Evolutionary conservation across 345 rosid species (phyloP), one percentile per base, ranked within the genome.

Genomic region (Rhizophora apiculata): DNA sequence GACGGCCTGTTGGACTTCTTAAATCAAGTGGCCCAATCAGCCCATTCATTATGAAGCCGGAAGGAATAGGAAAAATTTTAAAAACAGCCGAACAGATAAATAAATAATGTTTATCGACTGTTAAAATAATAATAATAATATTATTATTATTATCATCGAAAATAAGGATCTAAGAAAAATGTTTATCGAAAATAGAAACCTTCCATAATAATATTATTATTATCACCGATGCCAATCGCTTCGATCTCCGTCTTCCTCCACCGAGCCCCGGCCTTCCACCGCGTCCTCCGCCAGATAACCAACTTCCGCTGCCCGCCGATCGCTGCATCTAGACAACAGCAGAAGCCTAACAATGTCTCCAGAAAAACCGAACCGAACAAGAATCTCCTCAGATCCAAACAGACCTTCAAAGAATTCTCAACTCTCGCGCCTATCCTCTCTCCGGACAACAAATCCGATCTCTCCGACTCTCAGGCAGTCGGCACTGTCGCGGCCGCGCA

Each of bases 401-500:
- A 68, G 34, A 69, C 69, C 63, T 76, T 82, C 51, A 83, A 82
- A 55, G 85, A 91, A n/a, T 81, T 78, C 77, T 87, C 98, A 48
- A 82, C 92, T 15, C 86, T 91, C 18, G 69, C 96, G 3, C 92
- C 94, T 10, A 74, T 85, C 31, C 96, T 88, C 64, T 85, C 93
- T 0, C 87, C 71, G 18, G 80, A 85, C 10, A 80, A 85, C 39
- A 62, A 52, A 10, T 88, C 86, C 16, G 24, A 80, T 7, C 93
- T 94, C 70, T 78, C 87, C 51, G 89, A 87, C 1, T 88, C 89
- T n/a, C 93, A 94, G 68, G 93, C 98, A 20, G 68, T 89, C 72
- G 98, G 97, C 39, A 83, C 87, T 6, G 96, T 91, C 2, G 91
- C 89, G 43, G 85, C 97, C 2, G 85, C 97, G n/a, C 97, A 94